Evolutionary conservation across 306 rosid species (phyloP), one percentile per base, ranked within the genome.

Genomic region (Citrullus mucosospermus): DNA sequence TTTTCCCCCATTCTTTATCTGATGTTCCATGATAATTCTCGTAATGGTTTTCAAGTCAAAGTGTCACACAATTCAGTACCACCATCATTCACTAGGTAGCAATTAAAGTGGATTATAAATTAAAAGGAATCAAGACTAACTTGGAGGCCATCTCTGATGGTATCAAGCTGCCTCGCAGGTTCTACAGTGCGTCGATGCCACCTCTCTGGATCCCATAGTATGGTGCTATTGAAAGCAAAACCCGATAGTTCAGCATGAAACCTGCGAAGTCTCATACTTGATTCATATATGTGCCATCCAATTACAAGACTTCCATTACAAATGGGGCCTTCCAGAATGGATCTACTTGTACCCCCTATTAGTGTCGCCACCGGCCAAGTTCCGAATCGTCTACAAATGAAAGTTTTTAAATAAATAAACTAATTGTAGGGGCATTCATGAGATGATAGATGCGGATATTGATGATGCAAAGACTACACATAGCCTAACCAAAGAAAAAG

Each of bases 151-250:
- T 87, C 89, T 79, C 83, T 85, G 80, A 86, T 86, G 14, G 83
- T 79, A 68, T 89, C 91, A n/a, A 88, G 89, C 82, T 87, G 96
- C 81, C 92, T 81, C 79, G 91, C 89, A 73, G 93, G 95, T 72
- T 95, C 89, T 60, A 80, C 84, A 75, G 88, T 86, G 6, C 93
- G 92, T 36, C 91, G 89, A 85, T 84, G 93, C 96, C 96, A 88
- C 80, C 80, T 84, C 87, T 89, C 90, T 38, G 93, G 89, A 85
- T 90, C 93, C 98, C 97, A 94, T 7, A 94, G 87, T 80, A 92
- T 87, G 10, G 98, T 88, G 82, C 97, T 94, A 80, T 90, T 92
- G 82, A 94, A 94, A 81, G 98, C 97, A 83, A 95, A 92, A 62
- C 98, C 97, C 6, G 92, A 75, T 78, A 95, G 69, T 28, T 87